Evolutionary conservation across 306 rosid species (phyloP).

Genomic region (Dalbergia cochinchinensis): DNA sequence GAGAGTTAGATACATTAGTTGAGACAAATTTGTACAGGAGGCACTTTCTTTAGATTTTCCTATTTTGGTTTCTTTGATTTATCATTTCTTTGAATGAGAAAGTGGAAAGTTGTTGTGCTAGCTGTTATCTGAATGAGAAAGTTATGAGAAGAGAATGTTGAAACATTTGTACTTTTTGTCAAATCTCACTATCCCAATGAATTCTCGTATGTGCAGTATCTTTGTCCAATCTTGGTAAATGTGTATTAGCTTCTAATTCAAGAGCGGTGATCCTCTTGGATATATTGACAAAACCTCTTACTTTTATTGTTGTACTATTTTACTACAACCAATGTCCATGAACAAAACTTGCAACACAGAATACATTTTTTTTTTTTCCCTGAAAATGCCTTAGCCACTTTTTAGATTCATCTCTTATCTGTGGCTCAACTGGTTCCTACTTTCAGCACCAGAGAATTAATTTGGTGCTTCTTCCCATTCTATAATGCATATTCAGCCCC

Average conservation of each 20-base stretch:
- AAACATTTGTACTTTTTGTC: constrained; percentile 13
- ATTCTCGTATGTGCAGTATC: neutral
- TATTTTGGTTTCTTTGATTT: neutral
- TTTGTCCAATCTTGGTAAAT: neutral
- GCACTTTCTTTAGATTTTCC: neutral
- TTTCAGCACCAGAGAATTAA: neutral
- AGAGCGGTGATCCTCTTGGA: neutral
- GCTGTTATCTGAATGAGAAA: constrained; percentile 2
- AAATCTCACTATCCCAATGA: neutral
- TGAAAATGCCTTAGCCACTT: neutral
- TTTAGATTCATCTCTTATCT: constrained; percentile 1
- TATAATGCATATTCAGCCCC: neutral
- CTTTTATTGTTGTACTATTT: neutral
- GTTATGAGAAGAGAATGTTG: neutral
- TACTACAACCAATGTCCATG: neutral
- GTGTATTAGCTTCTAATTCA: neutral
- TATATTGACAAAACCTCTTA: neutral
- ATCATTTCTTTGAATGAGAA: neutral
- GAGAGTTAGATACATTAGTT: neutral
- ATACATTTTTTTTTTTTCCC: neutral
- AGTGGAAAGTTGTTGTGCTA: neutral
- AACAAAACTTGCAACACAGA: neutral
- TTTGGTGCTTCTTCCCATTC: constrained; percentile 11
- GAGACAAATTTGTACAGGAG: neutral
- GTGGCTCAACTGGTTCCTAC: neutral